phyloP scores from a whole-genome alignment of 2,329 filamentous ascomycete species.

The Colletotrichum sp. region DNA sequence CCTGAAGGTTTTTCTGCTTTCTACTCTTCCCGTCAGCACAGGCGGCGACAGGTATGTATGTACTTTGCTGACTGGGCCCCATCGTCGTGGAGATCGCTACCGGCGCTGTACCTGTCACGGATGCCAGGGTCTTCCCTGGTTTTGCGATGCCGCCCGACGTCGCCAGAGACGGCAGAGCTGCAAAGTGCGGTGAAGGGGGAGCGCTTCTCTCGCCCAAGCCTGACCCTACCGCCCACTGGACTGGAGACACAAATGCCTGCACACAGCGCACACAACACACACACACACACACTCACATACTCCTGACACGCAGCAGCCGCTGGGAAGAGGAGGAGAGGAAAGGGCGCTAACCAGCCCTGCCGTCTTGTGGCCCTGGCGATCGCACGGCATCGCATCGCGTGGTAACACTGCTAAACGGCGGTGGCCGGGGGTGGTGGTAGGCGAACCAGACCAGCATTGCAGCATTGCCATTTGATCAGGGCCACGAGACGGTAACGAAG shows the following conservation, averaged over 20 bases:
- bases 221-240: not conserved
- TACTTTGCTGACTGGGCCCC: not conserved
- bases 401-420: not conserved
- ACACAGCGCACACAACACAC: not conserved
- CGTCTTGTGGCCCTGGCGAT: not conserved
- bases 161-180: not conserved
- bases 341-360: constrained; percentile 11
- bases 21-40: not conserved
- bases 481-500: not conserved
- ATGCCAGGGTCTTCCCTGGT: not conserved
- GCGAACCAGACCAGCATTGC: not conserved
- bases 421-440: not conserved
- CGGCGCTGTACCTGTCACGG: not conserved
- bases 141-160: not conserved
- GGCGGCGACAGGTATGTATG: not conserved
- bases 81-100: not conserved
- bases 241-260: not conserved
- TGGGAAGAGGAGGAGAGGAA: not conserved
- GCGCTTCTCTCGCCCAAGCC: not conserved
- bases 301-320: not conserved
- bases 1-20: not conserved
- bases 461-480: not conserved
- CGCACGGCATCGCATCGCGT: constrained; percentile 1
- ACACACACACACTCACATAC: not conserved
- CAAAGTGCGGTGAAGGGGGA: constrained; percentile 15